These are phyloP conservation scores for Aspergillus uvarum DNA, from an alignment of 2,329 filamentous ascomycete genomes.

Conservation along the genomic window DNA sequence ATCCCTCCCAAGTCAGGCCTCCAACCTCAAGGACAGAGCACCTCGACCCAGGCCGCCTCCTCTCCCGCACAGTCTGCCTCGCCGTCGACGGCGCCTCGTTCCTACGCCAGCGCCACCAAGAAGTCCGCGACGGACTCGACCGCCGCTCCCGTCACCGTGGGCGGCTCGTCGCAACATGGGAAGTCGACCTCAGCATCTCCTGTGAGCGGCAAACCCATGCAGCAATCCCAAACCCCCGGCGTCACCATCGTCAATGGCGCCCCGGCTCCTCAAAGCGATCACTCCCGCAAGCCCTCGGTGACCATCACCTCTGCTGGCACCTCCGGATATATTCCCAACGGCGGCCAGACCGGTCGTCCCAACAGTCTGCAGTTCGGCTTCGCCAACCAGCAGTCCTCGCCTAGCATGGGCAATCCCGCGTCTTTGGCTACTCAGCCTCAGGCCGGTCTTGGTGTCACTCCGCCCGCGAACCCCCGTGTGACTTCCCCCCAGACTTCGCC, in stretches of 20 bases:
- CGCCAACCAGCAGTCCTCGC: constrained; percentile 62
- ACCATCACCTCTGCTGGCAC: constrained; percentile 85
- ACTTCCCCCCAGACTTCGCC: constrained; percentile 85
- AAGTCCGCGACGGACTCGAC: constrained; percentile 55
- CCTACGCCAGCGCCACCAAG: constrained; percentile 64
- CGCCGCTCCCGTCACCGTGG: constrained; percentile 54
- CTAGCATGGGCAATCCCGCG: constrained; percentile 62
- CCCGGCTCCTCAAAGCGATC: constrained; percentile 58
- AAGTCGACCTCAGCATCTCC: constrained; percentile 68
- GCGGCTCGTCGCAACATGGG: constrained; percentile 54
- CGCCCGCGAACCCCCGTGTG: constrained; percentile 66
- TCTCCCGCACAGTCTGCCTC: constrained; percentile 43
- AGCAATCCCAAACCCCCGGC: constrained; percentile 37
- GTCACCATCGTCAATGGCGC: constrained; percentile 68
- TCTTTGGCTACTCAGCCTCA: constrained; percentile 46
- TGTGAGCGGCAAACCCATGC: constrained; percentile 79
- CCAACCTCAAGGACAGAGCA: constrained; percentile 51
- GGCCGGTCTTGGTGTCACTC: constrained; percentile 48
- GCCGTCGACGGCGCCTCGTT: constrained; percentile 50
- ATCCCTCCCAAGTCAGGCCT: constrained; percentile 50
- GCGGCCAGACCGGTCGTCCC: constrained; percentile 60
- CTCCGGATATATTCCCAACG: constrained; percentile 74
- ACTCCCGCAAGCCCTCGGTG: constrained; percentile 83
- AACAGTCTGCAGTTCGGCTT: constrained; percentile 78
- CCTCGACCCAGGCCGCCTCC: constrained; percentile 51